Conservation (phyloP, 306 rosid genomes). For the Gleditsia sinensis region DNA sequence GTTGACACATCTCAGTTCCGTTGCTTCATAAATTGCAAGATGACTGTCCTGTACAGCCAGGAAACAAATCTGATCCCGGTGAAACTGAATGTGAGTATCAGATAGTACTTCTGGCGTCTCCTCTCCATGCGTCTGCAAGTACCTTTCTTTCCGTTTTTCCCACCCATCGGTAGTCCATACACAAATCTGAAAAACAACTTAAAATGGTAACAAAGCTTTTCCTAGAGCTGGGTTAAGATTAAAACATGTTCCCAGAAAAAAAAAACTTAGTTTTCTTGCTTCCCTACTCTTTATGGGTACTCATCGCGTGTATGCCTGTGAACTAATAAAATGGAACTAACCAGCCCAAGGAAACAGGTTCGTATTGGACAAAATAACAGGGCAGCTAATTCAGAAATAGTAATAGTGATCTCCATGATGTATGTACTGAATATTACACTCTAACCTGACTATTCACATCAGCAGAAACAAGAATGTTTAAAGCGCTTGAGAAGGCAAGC, state of each 20-base stretch:
- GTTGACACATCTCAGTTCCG: slow-evolving; percentile 33
- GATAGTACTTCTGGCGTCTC: neutral
- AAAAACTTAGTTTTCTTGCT: neutral
- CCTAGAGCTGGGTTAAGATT: neutral
- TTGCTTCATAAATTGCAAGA: slow-evolving; percentile 46
- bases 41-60: slow-evolving; percentile 31
- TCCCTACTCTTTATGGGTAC: neutral
- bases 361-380: neutral
- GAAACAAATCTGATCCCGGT: slow-evolving; percentile 32
- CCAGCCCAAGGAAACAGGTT: neutral
- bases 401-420: neutral
- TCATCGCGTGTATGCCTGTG: neutral
- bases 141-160: slow-evolving; percentile 12
- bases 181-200: slow-evolving; percentile 32
- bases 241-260: neutral
- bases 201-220: neutral
- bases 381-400: neutral
- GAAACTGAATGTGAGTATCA: slow-evolving; percentile 42
- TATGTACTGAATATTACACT: slow-evolving; percentile 6
- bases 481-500: slow-evolving; percentile 41
- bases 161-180: slow-evolving; percentile 36
- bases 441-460: slow-evolving; percentile 43
- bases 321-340: neutral
- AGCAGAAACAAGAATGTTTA: slow-evolving; percentile 42
- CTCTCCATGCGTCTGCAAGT: slow-evolving; percentile 26